Evolutionary conservation across 139 green algal genomes (phyloP), one percentile per base, ranked within the genome.

Genomic region (Monoraphidium neglectum): DNA sequence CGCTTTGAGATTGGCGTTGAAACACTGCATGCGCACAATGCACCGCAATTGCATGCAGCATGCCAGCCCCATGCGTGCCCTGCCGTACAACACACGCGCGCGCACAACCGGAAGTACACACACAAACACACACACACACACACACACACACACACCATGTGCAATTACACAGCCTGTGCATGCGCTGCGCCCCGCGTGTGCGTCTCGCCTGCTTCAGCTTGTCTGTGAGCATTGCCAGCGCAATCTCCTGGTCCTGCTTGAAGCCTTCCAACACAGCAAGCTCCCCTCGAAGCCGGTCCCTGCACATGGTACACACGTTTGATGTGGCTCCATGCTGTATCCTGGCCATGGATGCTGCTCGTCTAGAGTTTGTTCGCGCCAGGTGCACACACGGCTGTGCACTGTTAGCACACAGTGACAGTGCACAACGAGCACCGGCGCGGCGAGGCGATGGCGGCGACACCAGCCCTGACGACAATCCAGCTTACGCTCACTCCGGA

Each of bases 161-260:
- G 43, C 8, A 12, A 12, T 12, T 8, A 8, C 43, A 12, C 43
- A 21, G 43, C 43, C 43, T 8, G 8, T 51, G 43, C 43, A 51
- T 8, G 43, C 43, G 43, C 8, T 8, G 43, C 43, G 43, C 43
- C 43, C 43, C 43, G 43, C 8, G 43, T 12, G 43, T n/a, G n/a
- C 83, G 81, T 36, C 83, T 86, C 28, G 84, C 71, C 69, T 89
- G 83, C 63, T 75, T 74, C 15, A 90, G 84, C 59, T 88, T 90
- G 69, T 92, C 85, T 1, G 76, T 64, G 10, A 90, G 38, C 6
- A 92, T 84, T 1, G 83, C 78, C n/a, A 89, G 83, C 47, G 87
- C 83, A 0, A 92, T 68, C 33, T 86, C 67, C 38, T 82, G 57
- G 74, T 85, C 79, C 12, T 74, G 59, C 49, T 74, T 77, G n/a